These are phyloP conservation scores for Pythium grandisporangium DNA, from an alignment of 352 stramenopile genomes.

Conservation along the genomic window DNA sequence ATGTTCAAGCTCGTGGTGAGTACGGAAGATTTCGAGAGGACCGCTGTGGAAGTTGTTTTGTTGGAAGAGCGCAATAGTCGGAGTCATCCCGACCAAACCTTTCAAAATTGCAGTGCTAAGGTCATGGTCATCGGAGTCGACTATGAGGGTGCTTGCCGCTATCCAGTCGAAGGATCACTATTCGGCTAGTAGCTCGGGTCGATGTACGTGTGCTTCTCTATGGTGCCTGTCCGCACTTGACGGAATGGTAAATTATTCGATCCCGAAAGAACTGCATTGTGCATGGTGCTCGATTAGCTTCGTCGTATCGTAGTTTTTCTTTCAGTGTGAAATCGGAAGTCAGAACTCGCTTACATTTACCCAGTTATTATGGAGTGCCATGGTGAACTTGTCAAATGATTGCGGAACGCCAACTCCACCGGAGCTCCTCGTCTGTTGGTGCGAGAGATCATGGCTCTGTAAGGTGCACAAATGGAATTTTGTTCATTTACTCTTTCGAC, in stretches of 20 bases:
- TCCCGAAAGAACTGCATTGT: no score
- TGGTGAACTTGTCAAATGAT: no score
- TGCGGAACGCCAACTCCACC: no score
- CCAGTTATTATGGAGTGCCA: no score
- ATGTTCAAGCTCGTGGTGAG: conserved; percentile 1
- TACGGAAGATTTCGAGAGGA: conserved; percentile 1
- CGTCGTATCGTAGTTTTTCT: no score
- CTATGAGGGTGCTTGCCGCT: conserved; percentile 2
- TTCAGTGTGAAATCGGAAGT: not conserved
- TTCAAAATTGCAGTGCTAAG: conserved; percentile 5
- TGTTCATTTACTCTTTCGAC: no score
- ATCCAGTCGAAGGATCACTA: conserved; percentile 4
- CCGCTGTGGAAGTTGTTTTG: conserved; percentile 3
- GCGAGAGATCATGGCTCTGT: no score
- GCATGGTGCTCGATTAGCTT: no score
- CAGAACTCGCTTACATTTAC: no score
- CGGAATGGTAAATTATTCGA: no score
- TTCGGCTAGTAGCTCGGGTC: not conserved
- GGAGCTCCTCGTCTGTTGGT: no score
- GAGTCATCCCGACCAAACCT: conserved; percentile 2
- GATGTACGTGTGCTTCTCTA: not conserved
- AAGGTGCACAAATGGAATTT: no score
- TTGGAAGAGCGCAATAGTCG: not conserved
- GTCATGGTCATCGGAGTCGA: conserved; percentile 7
- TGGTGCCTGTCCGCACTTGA: not conserved